Percentiles rank a stretch among this genome's conserved stretches.
phyloP scores from a whole-genome alignment of 176 grass and related monocot genomes.

The Alloteropsis semialata region DNA sequence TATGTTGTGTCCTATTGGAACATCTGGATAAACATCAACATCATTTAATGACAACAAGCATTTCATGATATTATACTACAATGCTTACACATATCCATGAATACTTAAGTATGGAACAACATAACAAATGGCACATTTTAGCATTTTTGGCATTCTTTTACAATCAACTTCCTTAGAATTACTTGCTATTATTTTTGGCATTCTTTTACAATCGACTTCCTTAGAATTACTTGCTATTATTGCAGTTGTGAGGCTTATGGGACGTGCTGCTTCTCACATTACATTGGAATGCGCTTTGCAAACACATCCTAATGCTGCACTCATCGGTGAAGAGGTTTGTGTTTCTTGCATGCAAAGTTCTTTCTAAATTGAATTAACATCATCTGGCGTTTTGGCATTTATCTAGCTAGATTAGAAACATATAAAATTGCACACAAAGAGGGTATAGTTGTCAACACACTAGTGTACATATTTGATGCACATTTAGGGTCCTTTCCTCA shows the following conservation, averaged over 20 bases:
- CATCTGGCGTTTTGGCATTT: not conserved
- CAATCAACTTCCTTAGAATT: not conserved
- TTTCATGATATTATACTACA: not conserved
- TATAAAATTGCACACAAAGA: too few relatives aligned
- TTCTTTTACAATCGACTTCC: not conserved
- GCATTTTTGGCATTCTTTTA: not conserved
- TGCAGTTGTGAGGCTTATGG: conserved; percentile 99
- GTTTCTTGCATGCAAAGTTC: not conserved
- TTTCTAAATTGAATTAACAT: conserved; percentile 19
- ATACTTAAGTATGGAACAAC: not conserved
- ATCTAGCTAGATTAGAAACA: conserved; percentile 7
- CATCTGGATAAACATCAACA: not conserved
- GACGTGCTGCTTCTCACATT: conserved; percentile 98
- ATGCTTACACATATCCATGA: not conserved
- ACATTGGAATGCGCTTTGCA: conserved; percentile 96
- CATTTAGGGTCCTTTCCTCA: not conserved
- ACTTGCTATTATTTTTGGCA: conserved; percentile 15
- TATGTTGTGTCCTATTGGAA: not conserved
- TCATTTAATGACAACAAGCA: not conserved
- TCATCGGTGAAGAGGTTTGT: conserved; percentile 94
- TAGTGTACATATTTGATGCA: not conserved
- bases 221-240: conserved; percentile 13
- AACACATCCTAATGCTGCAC: conserved; percentile 91
- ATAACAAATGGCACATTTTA: not conserved
- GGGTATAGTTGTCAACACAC: not conserved